These are phyloP conservation scores for Cubamyces sp. DNA, from an alignment of 768 basidiomycete species.

Conservation along the genomic window DNA sequence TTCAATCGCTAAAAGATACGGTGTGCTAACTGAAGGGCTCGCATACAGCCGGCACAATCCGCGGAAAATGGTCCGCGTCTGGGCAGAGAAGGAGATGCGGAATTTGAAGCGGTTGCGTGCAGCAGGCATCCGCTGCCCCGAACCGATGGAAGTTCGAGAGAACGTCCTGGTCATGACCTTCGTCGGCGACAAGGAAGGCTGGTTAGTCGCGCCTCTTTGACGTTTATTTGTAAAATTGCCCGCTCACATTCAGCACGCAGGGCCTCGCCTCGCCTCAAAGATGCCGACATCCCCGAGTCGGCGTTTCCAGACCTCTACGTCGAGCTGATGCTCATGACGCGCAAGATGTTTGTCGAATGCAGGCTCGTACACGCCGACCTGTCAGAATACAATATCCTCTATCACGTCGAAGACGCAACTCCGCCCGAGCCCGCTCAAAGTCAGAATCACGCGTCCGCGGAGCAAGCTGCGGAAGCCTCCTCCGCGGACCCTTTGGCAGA, in stretches of 20 bases:
- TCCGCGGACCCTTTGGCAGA: not conserved
- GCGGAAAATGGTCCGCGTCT: conserved; percentile 96
- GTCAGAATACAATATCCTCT: conserved; percentile 97
- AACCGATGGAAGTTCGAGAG: conserved; percentile 90
- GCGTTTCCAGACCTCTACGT: conserved; percentile 66
- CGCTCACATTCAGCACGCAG: conserved; percentile 42
- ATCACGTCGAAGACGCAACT: conserved; percentile 50
- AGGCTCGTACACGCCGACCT: conserved; percentile 97
- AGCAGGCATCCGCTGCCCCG: conserved; percentile 87
- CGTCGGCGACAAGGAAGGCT: conserved; percentile 79
- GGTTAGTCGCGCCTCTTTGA: conserved; percentile 51
- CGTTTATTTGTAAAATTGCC: conserved; percentile 7
- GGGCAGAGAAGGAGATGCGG: conserved; percentile 99
- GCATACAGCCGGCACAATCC: conserved; percentile 73
- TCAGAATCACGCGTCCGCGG: conserved; percentile 1
- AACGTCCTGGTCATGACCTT: conserved; percentile 98
- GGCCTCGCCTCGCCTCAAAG: conserved; percentile 93
- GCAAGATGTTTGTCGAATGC: conserved; percentile 88
- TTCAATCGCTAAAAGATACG: conserved; percentile 22
- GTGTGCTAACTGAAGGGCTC: not conserved
- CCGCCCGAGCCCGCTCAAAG: not conserved
- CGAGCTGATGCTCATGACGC: conserved; percentile 78
- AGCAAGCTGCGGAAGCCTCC: not conserved
- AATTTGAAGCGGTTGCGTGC: conserved; percentile 84
- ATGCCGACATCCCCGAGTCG: conserved; percentile 64